Evolutionary conservation across 176 grass and related monocot species (phyloP), one percentile per base, ranked within the genome.

Genomic region (Zea luxurians): DNA sequence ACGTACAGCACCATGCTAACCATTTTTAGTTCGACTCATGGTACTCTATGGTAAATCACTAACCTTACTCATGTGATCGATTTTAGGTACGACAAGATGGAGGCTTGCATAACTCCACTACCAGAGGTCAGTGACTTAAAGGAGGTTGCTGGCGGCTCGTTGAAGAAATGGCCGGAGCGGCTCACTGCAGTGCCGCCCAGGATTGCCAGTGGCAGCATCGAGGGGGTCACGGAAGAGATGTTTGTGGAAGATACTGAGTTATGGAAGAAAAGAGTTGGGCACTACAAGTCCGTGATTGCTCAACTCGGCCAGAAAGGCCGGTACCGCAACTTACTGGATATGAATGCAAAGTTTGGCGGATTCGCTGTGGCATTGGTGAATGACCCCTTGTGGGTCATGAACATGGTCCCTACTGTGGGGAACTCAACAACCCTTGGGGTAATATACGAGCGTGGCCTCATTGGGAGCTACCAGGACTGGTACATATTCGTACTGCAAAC

Each of bases 391-490:
- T 99, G 96, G 96, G 96, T 95, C 45, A 93, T 99, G 92, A 99
- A 95, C 61, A 83, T 91, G 37, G 90, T 99, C 20, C 96, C 96
- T 21, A 89, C 92, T 6, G 41, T 84, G 37, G 90, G 78, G 17
- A 85, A 83, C 27, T 72, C 50, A 2, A 89, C 91, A 76, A 95
- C 90, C 2, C 96, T 99, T 65, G 96, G 96, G 20, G 86, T 91
- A 8, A 90, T 99, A 77, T 95, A 89, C 5, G 89, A 99, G 88
- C 91, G 96, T 49, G 96, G 96, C 7, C 76, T 99, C 66, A 93
- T 99, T 37, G 96, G 96, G 36, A 92, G 88, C 76, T 99, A 99
- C 87, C 96, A 99, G 43, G 92, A 99, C 74, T 99, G 96, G 96
- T 94, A 37, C 86, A 78, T 82, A 78, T 6, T 81, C 5, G 27